These are phyloP conservation scores for Calocybe gangraenosa DNA, from an alignment of 768 basidiomycete genomes.

Conservation along the genomic window DNA sequence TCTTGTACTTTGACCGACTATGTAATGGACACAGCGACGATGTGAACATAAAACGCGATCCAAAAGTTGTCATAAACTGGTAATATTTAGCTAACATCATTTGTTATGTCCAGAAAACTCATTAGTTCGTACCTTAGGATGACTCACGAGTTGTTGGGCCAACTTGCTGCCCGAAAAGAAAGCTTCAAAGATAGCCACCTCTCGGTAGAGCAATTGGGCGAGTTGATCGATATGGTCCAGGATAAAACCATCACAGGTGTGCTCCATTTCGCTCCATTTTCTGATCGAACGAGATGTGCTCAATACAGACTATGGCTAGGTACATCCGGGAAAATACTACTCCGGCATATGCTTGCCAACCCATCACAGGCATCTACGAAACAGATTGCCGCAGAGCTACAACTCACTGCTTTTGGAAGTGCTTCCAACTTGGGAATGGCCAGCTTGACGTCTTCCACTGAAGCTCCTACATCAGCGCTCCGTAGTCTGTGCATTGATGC, in stretches of 20 bases:
- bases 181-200: conserved; percentile 58
- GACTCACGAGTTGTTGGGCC: conserved; percentile 82
- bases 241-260: conserved; percentile 65
- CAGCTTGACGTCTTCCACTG: conserved; percentile 10
- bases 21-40: conserved; percentile 32
- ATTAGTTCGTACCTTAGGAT: conserved; percentile 52
- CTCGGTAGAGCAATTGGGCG: conserved; percentile 60
- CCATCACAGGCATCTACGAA: conserved; percentile 31
- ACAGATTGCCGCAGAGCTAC: conserved; percentile 45
- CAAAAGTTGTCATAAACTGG: conserved; percentile 84
- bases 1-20: conserved; percentile 77
- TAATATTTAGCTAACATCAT: conserved; percentile 27
- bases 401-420: conserved; percentile 37
- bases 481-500: conserved; percentile 56
- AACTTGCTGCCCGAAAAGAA: conserved; percentile 55
- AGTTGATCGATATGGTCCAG: conserved; percentile 75
- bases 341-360: conserved; percentile 64
- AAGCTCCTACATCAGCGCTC: conserved; percentile 35
- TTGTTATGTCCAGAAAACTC: conserved; percentile 6
- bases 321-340: conserved; percentile 71
- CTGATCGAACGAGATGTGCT: neutral
- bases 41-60: conserved; percentile 38
- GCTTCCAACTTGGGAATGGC: conserved; percentile 9
- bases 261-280: conserved; percentile 3
- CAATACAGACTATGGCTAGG: conserved; percentile 37